Percentiles rank a stretch among this genome's conserved stretches.
Conservation (phyloP, 1,284 basidiomycete genomes). For the Veloboletus limbatus region DNA sequence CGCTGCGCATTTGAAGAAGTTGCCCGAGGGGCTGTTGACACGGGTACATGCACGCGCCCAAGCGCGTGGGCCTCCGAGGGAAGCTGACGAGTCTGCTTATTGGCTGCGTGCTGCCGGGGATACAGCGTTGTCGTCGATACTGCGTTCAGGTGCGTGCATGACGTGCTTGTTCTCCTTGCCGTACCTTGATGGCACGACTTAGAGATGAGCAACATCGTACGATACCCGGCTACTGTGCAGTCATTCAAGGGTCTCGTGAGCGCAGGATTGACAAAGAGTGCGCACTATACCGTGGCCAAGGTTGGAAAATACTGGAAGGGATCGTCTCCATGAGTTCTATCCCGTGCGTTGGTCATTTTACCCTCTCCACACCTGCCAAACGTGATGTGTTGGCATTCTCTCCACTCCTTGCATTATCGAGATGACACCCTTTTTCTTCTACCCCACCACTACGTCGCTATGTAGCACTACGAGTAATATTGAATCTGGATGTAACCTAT, state of each 20-base stretch:
- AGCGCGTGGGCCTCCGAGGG: conserved; percentile 33
- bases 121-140: conserved; percentile 49
- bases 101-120: conserved; percentile 74
- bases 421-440: background rate
- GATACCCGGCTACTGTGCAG: conserved; percentile 81
- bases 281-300: conserved; percentile 75
- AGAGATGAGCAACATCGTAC: conserved; percentile 80
- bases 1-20: conserved; percentile 70
- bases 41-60: conserved; percentile 42
- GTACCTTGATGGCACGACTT: background rate
- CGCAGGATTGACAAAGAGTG: conserved; percentile 77
- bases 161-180: background rate
- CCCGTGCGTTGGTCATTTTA: background rate
- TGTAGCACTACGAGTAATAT: conserved; percentile 27
- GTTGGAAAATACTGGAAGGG: conserved; percentile 81
- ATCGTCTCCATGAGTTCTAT: conserved; percentile 6
- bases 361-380: background rate
- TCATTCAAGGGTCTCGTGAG: conserved; percentile 84
- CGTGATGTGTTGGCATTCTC: background rate
- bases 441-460: conserved; percentile 7
- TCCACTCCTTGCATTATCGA: conserved; percentile 15
- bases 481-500: conserved; percentile 24
- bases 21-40: conserved; percentile 66
- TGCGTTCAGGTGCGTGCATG: conserved; percentile 54
- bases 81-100: conserved; percentile 67